Percentiles rank a stretch among this genome's conserved stretches.
phyloP scores from a whole-genome alignment of 352 stramenopile genomes.

The Phytophthora brassicae region DNA sequence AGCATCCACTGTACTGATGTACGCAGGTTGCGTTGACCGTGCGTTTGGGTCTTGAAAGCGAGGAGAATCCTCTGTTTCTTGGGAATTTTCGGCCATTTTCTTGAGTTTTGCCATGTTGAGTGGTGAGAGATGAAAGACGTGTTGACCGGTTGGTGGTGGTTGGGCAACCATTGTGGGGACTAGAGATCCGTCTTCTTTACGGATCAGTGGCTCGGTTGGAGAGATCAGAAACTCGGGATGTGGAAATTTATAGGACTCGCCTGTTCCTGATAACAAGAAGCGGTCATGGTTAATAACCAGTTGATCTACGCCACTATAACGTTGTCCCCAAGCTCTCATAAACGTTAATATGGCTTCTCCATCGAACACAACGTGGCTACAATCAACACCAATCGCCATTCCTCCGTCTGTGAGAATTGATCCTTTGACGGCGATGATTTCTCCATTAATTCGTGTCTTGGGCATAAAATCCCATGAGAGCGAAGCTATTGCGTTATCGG shows the following conservation, averaged over 20 bases:
- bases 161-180: slow-evolving; percentile 11
- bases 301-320: slow-evolving; percentile 39
- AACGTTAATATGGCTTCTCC: slow-evolving; percentile 57
- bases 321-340: slow-evolving; percentile 50
- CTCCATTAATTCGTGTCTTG: slow-evolving; percentile 3
- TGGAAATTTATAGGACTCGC: slow-evolving; percentile 10
- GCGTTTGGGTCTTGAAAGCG: background rate
- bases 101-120: slow-evolving; percentile 35
- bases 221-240: slow-evolving; percentile 47
- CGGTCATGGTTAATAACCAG: slow-evolving; percentile 44
- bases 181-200: slow-evolving; percentile 24
- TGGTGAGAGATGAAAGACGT: slow-evolving; percentile 47
- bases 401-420: slow-evolving; percentile 51
- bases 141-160: slow-evolving; percentile 31
- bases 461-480: slow-evolving; percentile 44
- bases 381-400: slow-evolving; percentile 46
- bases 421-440: slow-evolving; percentile 41
- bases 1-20: slow-evolving; percentile 52
- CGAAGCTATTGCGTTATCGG: slow-evolving; percentile 30
- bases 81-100: background rate
- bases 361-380: slow-evolving; percentile 52
- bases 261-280: slow-evolving; percentile 29
- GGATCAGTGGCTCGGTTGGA: slow-evolving; percentile 18
- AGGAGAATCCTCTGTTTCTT: background rate
- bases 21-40: slow-evolving; percentile 12